phyloP scores from a whole-genome alignment of 2,329 filamentous ascomycete species.

The Talaromyces rugulosus region DNA sequence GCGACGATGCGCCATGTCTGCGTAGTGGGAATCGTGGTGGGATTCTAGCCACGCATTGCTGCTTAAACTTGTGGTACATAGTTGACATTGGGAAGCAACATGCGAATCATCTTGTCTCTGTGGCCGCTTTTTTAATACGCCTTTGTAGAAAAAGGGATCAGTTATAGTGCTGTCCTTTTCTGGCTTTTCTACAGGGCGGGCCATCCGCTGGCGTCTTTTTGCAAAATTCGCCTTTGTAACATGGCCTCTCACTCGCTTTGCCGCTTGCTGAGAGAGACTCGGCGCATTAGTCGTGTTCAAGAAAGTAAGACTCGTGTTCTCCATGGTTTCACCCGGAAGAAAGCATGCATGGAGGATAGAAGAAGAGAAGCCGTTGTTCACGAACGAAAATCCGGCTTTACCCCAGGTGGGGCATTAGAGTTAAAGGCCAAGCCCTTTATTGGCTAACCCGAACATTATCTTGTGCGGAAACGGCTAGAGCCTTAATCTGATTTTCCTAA shows the following conservation, averaged over 20 bases:
- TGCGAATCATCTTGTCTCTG: not conserved
- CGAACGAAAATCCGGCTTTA: not conserved
- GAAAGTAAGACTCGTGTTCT: not conserved
- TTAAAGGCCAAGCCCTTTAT: not conserved
- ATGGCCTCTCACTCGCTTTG: constrained; percentile 5
- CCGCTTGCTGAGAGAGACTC: not conserved
- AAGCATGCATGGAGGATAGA: not conserved
- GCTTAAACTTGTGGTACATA: not conserved
- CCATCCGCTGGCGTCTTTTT: not conserved
- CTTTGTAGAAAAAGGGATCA: not conserved
- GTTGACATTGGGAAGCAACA: not conserved
- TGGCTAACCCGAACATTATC: not conserved
- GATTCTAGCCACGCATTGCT: not conserved
- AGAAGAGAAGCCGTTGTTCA: not conserved
- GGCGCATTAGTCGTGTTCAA: constrained; percentile 9
- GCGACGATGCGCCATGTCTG: not conserved
- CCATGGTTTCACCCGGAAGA: not conserved
- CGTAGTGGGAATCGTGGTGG: not conserved
- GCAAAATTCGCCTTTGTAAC: constrained; percentile 10
- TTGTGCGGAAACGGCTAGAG: not conserved
- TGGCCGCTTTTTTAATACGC: not conserved
- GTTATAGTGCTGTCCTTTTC: not conserved
- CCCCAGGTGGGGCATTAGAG: not conserved
- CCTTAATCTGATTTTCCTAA: constrained; percentile 3
- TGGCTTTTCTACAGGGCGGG: not conserved